These are phyloP conservation scores for Candida tallmaniae DNA, from an alignment of 805 yeast species.

Conservation along the genomic window DNA sequence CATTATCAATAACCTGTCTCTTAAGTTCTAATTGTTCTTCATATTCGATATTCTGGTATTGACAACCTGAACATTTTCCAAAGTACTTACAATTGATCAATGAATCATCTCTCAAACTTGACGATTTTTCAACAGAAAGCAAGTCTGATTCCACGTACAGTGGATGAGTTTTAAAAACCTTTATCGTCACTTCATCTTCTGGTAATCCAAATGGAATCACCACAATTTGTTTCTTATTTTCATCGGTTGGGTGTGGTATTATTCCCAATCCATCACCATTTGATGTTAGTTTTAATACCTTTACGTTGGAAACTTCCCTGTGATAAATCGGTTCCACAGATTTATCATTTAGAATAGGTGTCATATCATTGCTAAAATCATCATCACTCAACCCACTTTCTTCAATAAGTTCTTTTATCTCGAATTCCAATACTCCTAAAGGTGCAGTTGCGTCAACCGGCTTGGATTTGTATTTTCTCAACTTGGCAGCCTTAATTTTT, in stretches of 20 bases:
- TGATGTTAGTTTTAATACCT: slow-evolving; percentile 57
- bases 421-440: slow-evolving; percentile 70
- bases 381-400: slow-evolving; percentile 39
- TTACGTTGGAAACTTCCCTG: slow-evolving; percentile 53
- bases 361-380: slow-evolving; percentile 62
- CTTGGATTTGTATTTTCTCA: slow-evolving; percentile 52
- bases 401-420: slow-evolving; percentile 57
- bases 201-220: slow-evolving; percentile 85
- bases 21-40: slow-evolving; percentile 69
- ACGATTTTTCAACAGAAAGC: slow-evolving; percentile 39
- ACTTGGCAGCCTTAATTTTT: slow-evolving; percentile 19
- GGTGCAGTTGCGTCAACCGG: slow-evolving; percentile 74
- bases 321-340: slow-evolving; percentile 48
- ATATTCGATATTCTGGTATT: slow-evolving; percentile 77
- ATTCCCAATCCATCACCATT: slow-evolving; percentile 87
- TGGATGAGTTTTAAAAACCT: slow-evolving; percentile 76
- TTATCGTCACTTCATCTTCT: slow-evolving; percentile 71
- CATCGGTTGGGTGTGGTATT: slow-evolving; percentile 52
- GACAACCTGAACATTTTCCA: slow-evolving; percentile 93
- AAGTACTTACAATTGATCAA: slow-evolving; percentile 77
- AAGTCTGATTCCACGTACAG: slow-evolving; percentile 72
- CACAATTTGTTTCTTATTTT: slow-evolving; percentile 52
- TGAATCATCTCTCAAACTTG: slow-evolving; percentile 45
- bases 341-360: slow-evolving; percentile 56
- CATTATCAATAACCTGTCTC: slow-evolving; percentile 69